phyloP scores from a whole-genome alignment of 2,329 filamentous ascomycete genomes.

The Emericellopsis cladophorae region DNA sequence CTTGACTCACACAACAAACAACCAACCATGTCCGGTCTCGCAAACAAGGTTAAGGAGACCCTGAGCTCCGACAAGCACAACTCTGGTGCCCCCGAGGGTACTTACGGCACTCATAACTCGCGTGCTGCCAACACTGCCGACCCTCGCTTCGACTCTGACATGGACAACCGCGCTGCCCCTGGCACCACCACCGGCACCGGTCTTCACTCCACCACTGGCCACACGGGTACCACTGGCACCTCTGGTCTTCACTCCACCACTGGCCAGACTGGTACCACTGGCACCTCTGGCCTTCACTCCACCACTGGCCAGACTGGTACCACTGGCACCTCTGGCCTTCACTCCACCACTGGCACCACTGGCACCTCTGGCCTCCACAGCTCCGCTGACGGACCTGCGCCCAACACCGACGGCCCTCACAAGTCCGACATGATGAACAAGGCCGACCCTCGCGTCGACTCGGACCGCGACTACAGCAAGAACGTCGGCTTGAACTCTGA shows the following conservation, averaged over 20 bases:
- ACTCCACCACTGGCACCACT: constrained; percentile 3
- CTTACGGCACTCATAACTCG: constrained; percentile 27
- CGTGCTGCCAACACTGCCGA: constrained; percentile 33
- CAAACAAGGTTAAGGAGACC: constrained; percentile 49
- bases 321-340: constrained; percentile 19
- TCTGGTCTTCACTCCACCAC: constrained; percentile 17
- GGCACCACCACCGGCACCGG: constrained; percentile 7
- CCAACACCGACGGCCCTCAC: constrained; percentile 29
- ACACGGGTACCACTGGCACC: constrained; percentile 18
- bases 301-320: constrained; percentile 17
- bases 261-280: constrained; percentile 19
- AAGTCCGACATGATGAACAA: constrained; percentile 33
- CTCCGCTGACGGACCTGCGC: constrained; percentile 1
- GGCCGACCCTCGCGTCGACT: constrained; percentile 40
- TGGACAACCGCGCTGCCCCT: constrained; percentile 24
- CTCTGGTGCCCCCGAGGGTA: constrained; percentile 14
- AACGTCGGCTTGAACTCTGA: constrained; percentile 16
- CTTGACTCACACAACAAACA: constrained; percentile 1
- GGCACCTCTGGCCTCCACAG: background rate
- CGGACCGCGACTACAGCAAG: constrained; percentile 29
- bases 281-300: constrained; percentile 17
- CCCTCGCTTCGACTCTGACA: constrained; percentile 37
- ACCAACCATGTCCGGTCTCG: constrained; percentile 42
- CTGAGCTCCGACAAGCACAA: constrained; percentile 24
- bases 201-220: constrained; percentile 9